phyloP scores from a whole-genome alignment of 2,329 filamentous ascomycete genomes.

The Ramichloridium luteum region DNA sequence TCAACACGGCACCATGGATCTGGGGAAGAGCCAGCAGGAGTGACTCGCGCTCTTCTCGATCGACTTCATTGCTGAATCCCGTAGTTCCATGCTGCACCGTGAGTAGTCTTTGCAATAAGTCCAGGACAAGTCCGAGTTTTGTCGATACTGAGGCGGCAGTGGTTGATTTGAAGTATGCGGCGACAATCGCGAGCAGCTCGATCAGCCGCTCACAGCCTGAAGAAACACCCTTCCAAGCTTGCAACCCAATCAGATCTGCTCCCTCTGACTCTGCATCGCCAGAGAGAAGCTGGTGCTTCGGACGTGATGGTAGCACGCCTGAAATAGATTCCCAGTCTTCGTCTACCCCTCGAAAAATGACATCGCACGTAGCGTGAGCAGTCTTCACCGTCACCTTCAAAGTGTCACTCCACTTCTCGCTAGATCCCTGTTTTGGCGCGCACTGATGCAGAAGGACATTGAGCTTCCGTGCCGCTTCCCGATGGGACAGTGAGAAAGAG shows the following conservation, averaged over 20 bases:
- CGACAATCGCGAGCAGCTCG: conserved; percentile 53
- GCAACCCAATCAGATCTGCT: conserved; percentile 37
- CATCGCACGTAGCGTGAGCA: conserved; percentile 60
- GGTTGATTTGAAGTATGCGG: conserved; percentile 48
- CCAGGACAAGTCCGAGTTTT: conserved; percentile 54
- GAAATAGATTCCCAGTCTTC: conserved; percentile 69
- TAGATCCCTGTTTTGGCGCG: conserved; percentile 63
- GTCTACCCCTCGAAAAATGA: conserved; percentile 63
- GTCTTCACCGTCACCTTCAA: conserved; percentile 50
- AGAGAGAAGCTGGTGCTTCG: conserved; percentile 9
- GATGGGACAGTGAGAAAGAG: too few relatives aligned
- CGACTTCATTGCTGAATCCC: conserved; percentile 60
- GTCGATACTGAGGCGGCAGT: conserved; percentile 56
- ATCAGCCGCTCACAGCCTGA: conserved; percentile 59
- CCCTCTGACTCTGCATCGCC: conserved; percentile 12
- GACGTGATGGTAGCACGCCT: conserved; percentile 22
- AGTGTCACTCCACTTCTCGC: conserved; percentile 65
- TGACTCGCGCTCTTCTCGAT: conserved; percentile 68
- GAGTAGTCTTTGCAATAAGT: conserved; percentile 58
- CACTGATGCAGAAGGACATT: conserved; percentile 65
- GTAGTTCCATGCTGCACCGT: conserved; percentile 38
- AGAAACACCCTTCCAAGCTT: conserved; percentile 61
- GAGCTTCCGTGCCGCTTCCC: conserved; percentile 48
- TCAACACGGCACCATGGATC: conserved; percentile 60
- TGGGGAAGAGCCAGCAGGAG: conserved; percentile 62